Base-by-base conservation (phyloP, 306 rosid species). In the Trifolium fragiferum region DNA sequence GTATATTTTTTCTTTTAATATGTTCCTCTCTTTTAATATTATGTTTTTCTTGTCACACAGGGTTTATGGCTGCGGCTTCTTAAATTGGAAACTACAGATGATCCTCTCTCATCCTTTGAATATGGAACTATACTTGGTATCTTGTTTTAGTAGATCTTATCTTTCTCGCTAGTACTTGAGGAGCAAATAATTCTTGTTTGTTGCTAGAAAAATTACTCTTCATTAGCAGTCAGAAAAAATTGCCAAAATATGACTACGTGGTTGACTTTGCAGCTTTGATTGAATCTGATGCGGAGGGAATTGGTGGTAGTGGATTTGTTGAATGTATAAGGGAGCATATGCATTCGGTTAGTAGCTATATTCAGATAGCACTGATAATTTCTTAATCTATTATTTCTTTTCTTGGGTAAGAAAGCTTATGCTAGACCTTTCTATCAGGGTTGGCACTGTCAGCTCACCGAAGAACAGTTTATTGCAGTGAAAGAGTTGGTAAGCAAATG, bases 241-340 rank as follows among this genome's bases (percentile, higher is more conserved):
- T 73, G 59, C 79, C 16, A 44, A 66, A 40, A 72, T 77, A 77
- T 79, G 72, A 84, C 35, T 73, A 53, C 27, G 60, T 80, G 18
- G 61, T 86, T 55, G 78, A 49, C 68, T 77, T 83, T 84, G 93
- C 95, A 94, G 99, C 99, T 84, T 82, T 94, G 81, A 92, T 94
- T 80, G 99, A 94, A 85, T 94, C 97, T 80, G 99, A 94, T 81
- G 99, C 99, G 9, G 99, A 94, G 84, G 99, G 99, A 38, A 94
- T 94, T 84, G 99, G 97, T 8, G 97, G 99, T 30, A 92, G 99
- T 77, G 99, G 99, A 57, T 94, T 94, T 75, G 88, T 94, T 67
- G 99, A 94, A 84, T 94, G 99, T 76, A 94, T 92, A 80, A 87
- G 97, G 50, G 99, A 94, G 87, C 99, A 94, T 76, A 94, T 94